A percentile compares a stretch with the other conserved stretches of the same genome.
These are phyloP conservation scores for Cryptococcus amylolentus DNA, from an alignment of 1,284 basidiomycete genomes.

Conservation along the genomic window DNA sequence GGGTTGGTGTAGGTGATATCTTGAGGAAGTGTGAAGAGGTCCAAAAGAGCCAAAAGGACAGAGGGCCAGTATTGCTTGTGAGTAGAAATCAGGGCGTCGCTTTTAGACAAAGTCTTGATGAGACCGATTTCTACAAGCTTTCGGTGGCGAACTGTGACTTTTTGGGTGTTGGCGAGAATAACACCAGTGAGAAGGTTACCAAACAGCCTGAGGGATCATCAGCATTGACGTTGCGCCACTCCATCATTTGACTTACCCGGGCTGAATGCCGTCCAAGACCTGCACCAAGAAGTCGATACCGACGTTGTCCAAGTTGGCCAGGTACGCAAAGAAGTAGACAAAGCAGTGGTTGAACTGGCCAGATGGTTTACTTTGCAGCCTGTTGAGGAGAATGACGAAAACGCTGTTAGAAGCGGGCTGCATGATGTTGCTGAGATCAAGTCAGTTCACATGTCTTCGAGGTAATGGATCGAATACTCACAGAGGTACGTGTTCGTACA, in stretches of 20 bases:
- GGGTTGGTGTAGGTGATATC: constrained; percentile 54
- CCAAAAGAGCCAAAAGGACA: constrained; percentile 68
- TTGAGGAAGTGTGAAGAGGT: constrained; percentile 70
- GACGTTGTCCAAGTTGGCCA: constrained; percentile 68
- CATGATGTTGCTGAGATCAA: constrained; percentile 58
- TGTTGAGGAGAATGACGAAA: constrained; percentile 74
- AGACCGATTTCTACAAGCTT: constrained; percentile 83
- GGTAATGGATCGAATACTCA: constrained; percentile 52
- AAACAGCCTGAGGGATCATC: constrained; percentile 63
- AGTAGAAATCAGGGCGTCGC: constrained; percentile 59
- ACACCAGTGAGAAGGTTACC: constrained; percentile 75
- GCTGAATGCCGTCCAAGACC: constrained; percentile 78
- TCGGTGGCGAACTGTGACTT: constrained; percentile 73
- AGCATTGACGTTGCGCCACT: constrained; percentile 2
- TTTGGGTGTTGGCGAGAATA: constrained; percentile 74
- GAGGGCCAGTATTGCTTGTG: constrained; percentile 65
- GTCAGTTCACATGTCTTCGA: neutral
- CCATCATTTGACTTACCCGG: constrained; percentile 58
- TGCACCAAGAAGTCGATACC: constrained; percentile 76
- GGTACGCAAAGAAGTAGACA: constrained; percentile 71
- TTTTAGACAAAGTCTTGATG: constrained; percentile 72
- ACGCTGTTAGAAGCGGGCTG: constrained; percentile 72
- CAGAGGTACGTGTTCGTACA: constrained; percentile 70
- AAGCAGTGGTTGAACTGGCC: constrained; percentile 84
- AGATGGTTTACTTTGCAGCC: constrained; percentile 85